Evolutionary conservation across 2,329 filamentous ascomycete species (phyloP), one percentile per base, ranked within the genome.

Genomic region (Trichoderma sp.): DNA sequence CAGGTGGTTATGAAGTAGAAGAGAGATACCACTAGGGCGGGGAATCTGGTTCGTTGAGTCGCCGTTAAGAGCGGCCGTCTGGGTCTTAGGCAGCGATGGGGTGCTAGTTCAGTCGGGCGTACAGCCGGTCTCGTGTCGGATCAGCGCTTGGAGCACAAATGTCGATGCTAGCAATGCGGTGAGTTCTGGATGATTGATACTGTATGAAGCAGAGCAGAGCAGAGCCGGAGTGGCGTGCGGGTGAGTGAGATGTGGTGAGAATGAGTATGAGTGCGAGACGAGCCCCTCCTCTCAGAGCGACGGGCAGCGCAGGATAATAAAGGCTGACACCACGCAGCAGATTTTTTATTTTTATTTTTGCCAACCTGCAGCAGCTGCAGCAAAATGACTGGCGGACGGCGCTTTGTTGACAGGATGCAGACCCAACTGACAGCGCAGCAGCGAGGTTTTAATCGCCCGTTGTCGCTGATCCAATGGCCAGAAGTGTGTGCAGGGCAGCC

Each of bases 21-120:
- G 32, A 72, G 71, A 71, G 75, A 75, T 75, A 74, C 46, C 76
- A 68, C 76, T 72, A 73, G 68, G 74, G 76, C 75, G 76, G 76
- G 72, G 73, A 66, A 68, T 7, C 59, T 37, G 49, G 18, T 8
- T 59, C 32, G 16, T 59, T 51, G 46, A 56, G 63, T 60, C 32
- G 61, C 43, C 26, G 52, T 56, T 64, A 66, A 49, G 39, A 65
- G 71, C 59, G 37, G 59, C 59, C 46, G 66, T 56, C 66, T 61
- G 43, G 32, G 32, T 34, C 32, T 43, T 43, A 43, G 56, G 66
- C 66, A 59, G 58, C 58, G 46, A 59, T 8, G 32, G 32, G 32
- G 32, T 26, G 37, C 32, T 55, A 43, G 65, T 59, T 64, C 59
- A 65, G 55, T 54, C 59, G 67, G 60, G 28, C 28, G 18, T 52